Base-by-base conservation (phyloP, 1,284 basidiomycete species). In the Sporisorium iseilematis-ciliati region DNA sequence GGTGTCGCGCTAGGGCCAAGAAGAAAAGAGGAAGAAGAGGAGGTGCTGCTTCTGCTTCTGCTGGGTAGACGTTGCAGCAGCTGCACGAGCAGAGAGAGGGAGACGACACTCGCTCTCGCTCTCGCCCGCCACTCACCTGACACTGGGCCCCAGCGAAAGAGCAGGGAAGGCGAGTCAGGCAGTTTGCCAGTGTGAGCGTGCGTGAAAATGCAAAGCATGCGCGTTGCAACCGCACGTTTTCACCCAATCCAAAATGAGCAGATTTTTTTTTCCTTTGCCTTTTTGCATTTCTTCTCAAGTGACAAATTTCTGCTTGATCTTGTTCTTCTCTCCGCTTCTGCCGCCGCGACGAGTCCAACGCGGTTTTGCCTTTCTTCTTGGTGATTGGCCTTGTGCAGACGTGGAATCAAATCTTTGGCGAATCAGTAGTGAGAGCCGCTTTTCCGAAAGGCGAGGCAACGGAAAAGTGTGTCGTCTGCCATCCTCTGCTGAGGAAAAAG, bases 401-500 rank as follows among this genome's bases (percentile, higher is more conserved):
- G 57, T 52, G 53, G 14, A 50, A 49, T 49, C 31, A 46, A 48
- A 45, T 62, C 53, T 31, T 25, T n/a, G 29, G 38, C 65, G 45
- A 50, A 58, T 57, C 61, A 59, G 42, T 52, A 59, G 42, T 52
- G 16, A 20, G 46, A 50, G 18, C 35, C 35, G 35, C 41, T 38
- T 26, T 59, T 40, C 21, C 42, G 53, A 55, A 20, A 20, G n/a
- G 48, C n/a, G 40, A n/a, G 7, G 5, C 33, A n/a, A n/a, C n/a
- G n/a, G n/a, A n/a, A 21, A 11, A 1, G 23, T 4, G 62, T 70
- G 67, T 70, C 67, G 67, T 70, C 57, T 61, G 62, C 61, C 67
- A 65, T 33, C 4, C 56, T 0, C 35, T 49, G 21, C n/a, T 33
- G 14, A 4, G 29, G n/a, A 10, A 21, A 52, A 63, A 64, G 60